These are phyloP conservation scores for Clonostachys solani DNA, from an alignment of 2,329 filamentous ascomycete species.

Conservation along the genomic window DNA sequence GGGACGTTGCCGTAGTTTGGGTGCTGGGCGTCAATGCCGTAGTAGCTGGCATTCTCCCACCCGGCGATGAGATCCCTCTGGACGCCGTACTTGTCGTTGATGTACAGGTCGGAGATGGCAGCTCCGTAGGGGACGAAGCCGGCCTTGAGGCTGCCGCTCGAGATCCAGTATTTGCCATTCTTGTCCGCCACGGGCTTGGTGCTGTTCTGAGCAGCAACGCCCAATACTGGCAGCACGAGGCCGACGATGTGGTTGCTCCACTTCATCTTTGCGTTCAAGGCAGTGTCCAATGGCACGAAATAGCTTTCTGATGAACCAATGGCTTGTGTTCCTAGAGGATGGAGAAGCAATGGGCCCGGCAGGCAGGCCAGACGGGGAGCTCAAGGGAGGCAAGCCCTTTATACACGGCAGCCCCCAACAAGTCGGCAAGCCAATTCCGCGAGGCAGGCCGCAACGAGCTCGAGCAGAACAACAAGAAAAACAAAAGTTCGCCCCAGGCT, in stretches of 20 bases:
- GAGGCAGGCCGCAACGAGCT: too few relatives aligned
- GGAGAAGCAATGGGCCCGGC: not conserved
- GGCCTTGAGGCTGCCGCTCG: constrained; percentile 61
- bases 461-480: not conserved
- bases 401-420: too few relatives aligned
- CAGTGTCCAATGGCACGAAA: not conserved
- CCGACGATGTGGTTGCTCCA: constrained; percentile 5
- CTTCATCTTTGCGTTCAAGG: constrained; percentile 9
- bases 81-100: constrained; percentile 65
- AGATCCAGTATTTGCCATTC: constrained; percentile 69
- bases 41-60: constrained; percentile 73
- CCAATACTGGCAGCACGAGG: constrained; percentile 8
- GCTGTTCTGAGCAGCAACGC: constrained; percentile 4
- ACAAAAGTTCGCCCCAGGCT: not conserved
- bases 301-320: not conserved
- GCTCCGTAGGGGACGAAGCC: constrained; percentile 73
- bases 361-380: not conserved
- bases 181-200: constrained; percentile 36
- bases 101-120: constrained; percentile 65
- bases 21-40: constrained; percentile 59
- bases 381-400: not conserved
- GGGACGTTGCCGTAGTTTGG: constrained; percentile 70
- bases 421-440: too few relatives aligned
- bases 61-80: constrained; percentile 68
- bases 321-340: not conserved